These are phyloP conservation scores for Gaeumannomyces tritici DNA, from an alignment of 2,329 filamentous ascomycete genomes.

Conservation along the genomic window DNA sequence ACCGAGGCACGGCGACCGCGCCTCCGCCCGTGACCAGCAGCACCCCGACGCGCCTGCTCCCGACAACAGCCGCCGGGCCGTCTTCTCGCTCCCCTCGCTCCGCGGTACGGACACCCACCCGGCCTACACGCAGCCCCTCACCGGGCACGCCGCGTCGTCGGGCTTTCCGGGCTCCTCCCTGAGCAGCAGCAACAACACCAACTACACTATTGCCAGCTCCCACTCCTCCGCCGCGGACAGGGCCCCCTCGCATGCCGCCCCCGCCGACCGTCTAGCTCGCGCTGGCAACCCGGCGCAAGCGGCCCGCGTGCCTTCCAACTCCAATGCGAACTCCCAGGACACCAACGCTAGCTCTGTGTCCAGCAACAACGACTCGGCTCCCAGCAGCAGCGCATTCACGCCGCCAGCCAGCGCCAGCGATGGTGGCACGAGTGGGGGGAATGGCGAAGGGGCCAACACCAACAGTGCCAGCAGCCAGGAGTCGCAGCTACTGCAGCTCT, in stretches of 20 bases:
- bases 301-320: background rate
- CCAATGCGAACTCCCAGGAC: slow-evolving; percentile 18
- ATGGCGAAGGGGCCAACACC: slow-evolving; percentile 18
- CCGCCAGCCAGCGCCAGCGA: slow-evolving; percentile 32
- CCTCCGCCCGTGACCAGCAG: background rate
- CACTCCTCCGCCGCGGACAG: background rate
- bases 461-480: slow-evolving; percentile 37
- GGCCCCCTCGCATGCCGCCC: background rate
- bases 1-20: slow-evolving; percentile 2
- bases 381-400: slow-evolving; percentile 31
- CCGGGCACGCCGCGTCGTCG: background rate
- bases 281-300: background rate
- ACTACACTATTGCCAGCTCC: background rate
- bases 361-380: slow-evolving; percentile 22
- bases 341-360: slow-evolving; percentile 28
- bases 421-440: slow-evolving; percentile 27
- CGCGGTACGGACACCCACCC: background rate
- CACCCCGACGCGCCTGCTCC: background rate
- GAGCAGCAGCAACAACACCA: background rate
- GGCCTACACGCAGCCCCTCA: background rate
- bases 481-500: slow-evolving; percentile 48
- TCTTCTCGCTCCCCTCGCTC: slow-evolving; percentile 4
- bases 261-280: too few species aligned
- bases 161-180: background rate
- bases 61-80: background rate